A percentile compares a stretch with the other conserved stretches of the same genome.
Conservation (phyloP, 805 yeast genomes). For the Hanseniaspora nectarophila region DNA sequence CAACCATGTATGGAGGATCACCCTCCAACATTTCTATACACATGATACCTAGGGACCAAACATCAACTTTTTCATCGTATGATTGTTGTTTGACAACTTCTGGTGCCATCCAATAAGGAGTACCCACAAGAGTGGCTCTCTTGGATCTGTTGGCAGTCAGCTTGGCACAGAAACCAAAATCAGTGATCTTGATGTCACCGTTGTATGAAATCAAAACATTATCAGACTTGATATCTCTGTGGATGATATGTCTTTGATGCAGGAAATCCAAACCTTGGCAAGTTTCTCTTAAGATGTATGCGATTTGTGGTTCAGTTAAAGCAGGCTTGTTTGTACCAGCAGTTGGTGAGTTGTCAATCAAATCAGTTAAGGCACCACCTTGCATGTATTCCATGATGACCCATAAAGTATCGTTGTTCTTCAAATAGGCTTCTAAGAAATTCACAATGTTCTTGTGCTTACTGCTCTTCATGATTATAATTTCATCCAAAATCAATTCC, state of each 20-base stretch:
- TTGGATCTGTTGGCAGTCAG: constrained; percentile 70
- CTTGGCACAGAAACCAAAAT: constrained; percentile 96
- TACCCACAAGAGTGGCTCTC: constrained; percentile 97
- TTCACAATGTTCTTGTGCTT: constrained; percentile 92
- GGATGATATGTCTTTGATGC: constrained; percentile 86
- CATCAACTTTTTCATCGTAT: constrained; percentile 93
- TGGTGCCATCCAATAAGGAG: constrained; percentile 99
- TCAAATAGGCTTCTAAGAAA: constrained; percentile 77
- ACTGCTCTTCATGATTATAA: constrained; percentile 90
- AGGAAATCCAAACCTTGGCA: constrained; percentile 81
- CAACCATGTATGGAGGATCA: constrained; percentile 85
- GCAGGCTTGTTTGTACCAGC: constrained; percentile 26
- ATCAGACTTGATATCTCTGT: constrained; percentile 93
- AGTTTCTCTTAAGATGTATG: constrained; percentile 82
- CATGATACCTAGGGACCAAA: constrained; percentile 98
- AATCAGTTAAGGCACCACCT: constrained; percentile 94
- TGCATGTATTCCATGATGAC: constrained; percentile 99
- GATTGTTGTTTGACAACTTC: constrained; percentile 93
- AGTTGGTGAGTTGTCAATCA: constrained; percentile 75
- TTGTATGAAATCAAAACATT: constrained; percentile 72
- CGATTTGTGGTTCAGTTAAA: constrained; percentile 76
- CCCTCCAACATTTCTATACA: constrained; percentile 97
- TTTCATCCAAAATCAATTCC: constrained; percentile 90
- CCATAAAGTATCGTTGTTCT: constrained; percentile 77
- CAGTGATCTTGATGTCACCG: constrained; percentile 88